Percentiles rank a stretch among this genome's conserved stretches.
phyloP scores from a whole-genome alignment of 148 eudicot genomes.

The Rhododendron kiyosumense region DNA sequence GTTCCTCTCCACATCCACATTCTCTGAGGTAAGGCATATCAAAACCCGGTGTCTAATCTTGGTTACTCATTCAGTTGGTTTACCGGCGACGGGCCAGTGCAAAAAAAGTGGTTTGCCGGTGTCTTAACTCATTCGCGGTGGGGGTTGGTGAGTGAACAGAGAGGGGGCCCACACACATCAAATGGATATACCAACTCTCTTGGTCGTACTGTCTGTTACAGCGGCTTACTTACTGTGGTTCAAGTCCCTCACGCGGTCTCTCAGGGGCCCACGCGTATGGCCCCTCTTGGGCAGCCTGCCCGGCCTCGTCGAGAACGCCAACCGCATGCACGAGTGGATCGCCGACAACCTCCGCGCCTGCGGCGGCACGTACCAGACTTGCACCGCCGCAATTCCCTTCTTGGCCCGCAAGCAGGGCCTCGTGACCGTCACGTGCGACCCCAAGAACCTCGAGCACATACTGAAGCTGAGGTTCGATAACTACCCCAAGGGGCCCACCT shows the following conservation, averaged over 20 bases:
- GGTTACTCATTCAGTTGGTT: too few species aligned
- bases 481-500: conserved; percentile 94
- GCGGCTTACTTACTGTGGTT: conserved; percentile 69
- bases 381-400: conserved; percentile 59
- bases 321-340: conserved; percentile 86
- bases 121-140: too few species aligned
- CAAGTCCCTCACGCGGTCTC: conserved; percentile 33
- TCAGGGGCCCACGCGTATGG: conserved; percentile 80
- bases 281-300: conserved; percentile 82
- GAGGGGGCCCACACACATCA: neutral
- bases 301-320: conserved; percentile 53
- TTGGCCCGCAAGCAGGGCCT: conserved; percentile 71
- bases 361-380: conserved; percentile 90
- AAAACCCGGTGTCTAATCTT: neutral
- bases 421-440: conserved; percentile 96
- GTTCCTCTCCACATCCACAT: neutral
- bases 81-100: neutral
- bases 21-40: neutral
- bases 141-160: too few species aligned
- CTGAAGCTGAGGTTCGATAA: conserved; percentile 72
- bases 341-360: conserved; percentile 77
- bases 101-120: neutral
- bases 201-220: conserved; percentile 31
- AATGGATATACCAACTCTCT: conserved; percentile 52
- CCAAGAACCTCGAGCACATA: conserved; percentile 79